A percentile compares a stretch with the other conserved stretches of the same genome.
phyloP scores from a whole-genome alignment of 345 rosid genomes.

The Murraya paniculata region DNA sequence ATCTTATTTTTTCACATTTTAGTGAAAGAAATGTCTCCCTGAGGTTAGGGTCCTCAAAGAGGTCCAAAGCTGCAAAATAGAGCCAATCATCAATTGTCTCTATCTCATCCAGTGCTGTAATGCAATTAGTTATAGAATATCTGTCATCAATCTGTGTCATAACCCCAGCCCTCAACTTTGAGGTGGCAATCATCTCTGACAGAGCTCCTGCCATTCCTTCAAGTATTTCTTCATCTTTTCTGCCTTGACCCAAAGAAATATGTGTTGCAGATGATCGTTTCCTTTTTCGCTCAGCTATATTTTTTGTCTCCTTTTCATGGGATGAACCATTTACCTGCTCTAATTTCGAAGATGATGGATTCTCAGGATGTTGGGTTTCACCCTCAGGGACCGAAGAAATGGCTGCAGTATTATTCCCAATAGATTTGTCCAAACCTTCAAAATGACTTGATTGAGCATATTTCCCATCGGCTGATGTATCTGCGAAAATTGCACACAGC shows the following conservation, averaged over 20 bases:
- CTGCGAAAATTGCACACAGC: constrained; percentile 63
- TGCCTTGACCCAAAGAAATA: constrained; percentile 21
- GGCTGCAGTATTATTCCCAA: constrained; percentile 25
- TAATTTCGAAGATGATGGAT: constrained; percentile 31
- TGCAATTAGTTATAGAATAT: constrained; percentile 59
- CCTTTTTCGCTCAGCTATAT: constrained; percentile 37
- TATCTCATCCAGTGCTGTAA: constrained; percentile 63
- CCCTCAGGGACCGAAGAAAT: constrained; percentile 27
- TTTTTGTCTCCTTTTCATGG: constrained; percentile 30
- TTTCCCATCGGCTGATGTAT: constrained; percentile 61
- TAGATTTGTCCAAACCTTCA: constrained; percentile 58
- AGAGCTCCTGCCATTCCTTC: constrained; percentile 58
- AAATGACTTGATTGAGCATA: constrained; percentile 94
- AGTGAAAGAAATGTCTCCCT: constrained; percentile 67
- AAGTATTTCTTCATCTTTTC: constrained; percentile 35
- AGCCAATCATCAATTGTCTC: constrained; percentile 47
- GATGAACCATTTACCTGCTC: constrained; percentile 10
- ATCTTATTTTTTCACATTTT: constrained; percentile 35
- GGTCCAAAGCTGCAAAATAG: constrained; percentile 65
- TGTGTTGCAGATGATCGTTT: constrained; percentile 44
- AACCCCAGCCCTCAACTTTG: constrained; percentile 36
- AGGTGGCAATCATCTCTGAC: constrained; percentile 53
- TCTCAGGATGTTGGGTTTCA: constrained; percentile 25
- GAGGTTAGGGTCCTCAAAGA: constrained; percentile 56
- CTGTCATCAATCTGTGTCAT: constrained; percentile 26